These are phyloP conservation scores for Kalmusia sp. DNA, from an alignment of 2,329 filamentous ascomycete genomes.

Conservation along the genomic window DNA sequence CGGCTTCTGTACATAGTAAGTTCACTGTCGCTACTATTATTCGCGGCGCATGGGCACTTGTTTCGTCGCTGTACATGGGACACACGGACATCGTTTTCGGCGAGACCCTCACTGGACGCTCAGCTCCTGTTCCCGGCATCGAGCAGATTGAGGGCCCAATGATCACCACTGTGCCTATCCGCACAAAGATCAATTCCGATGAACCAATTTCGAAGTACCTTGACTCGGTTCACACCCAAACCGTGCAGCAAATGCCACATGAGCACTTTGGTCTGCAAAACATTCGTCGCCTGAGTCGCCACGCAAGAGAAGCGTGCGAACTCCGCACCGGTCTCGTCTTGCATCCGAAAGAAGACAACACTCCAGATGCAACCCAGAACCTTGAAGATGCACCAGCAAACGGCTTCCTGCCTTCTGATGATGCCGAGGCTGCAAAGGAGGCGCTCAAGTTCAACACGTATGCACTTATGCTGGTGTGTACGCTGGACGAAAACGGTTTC, in stretches of 20 bases:
- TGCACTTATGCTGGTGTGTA: conserved; percentile 71
- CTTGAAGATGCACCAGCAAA: conserved; percentile 52
- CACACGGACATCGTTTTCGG: conserved; percentile 64
- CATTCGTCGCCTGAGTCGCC: conserved; percentile 55
- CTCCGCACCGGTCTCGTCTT: conserved; percentile 46
- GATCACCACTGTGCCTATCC: conserved; percentile 67
- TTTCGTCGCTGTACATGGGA: conserved; percentile 63
- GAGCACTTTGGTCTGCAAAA: conserved; percentile 70
- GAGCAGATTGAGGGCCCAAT: conserved; percentile 66
- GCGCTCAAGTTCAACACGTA: conserved; percentile 65
- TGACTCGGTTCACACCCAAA: conserved; percentile 63
- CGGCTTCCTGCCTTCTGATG: conserved; percentile 62
- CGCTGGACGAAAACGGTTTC: conserved; percentile 63
- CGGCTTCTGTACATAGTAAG: conserved; percentile 42
- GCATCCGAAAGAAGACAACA: conserved; percentile 41
- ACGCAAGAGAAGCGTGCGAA: conserved; percentile 44
- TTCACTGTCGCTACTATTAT: conserved; percentile 60
- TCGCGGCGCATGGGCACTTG: conserved; percentile 66
- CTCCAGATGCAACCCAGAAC: conserved; percentile 22
- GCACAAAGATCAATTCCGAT: conserved; percentile 55
- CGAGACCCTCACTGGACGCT: conserved; percentile 65
- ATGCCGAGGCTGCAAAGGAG: conserved; percentile 65
- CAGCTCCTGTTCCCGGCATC: conserved; percentile 53
- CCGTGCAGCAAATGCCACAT: conserved; percentile 65
- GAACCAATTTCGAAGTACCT: conserved; percentile 60